phyloP scores from a whole-genome alignment of 257 asterid species.

The Forsythia suspensa region DNA sequence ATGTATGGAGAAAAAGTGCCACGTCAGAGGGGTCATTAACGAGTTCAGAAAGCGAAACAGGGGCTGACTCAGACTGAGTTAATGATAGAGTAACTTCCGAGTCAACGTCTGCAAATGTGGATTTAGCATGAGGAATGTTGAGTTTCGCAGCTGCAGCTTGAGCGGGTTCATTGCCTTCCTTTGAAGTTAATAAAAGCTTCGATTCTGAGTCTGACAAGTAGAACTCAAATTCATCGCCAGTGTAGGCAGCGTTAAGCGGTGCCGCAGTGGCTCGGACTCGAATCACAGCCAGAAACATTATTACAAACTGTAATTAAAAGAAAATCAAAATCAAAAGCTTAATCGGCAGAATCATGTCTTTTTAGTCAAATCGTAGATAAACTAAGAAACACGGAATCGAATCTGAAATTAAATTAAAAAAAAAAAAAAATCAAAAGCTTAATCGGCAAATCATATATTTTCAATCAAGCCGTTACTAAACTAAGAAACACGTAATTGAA shows the following conservation, averaged over 20 bases:
- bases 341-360: background rate
- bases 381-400: background rate
- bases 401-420: background rate
- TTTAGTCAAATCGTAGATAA: conserved; percentile 3
- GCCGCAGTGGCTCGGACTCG: conserved; percentile 94
- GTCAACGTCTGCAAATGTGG: conserved; percentile 44
- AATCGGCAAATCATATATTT: background rate
- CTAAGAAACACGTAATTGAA: conserved; percentile 1
- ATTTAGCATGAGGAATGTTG: conserved; percentile 64
- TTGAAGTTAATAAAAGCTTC: conserved; percentile 60
- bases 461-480: background rate
- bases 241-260: conserved; percentile 95
- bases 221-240: conserved; percentile 90
- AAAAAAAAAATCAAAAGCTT: background rate
- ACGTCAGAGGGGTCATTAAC: conserved; percentile 71
- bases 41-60: conserved; percentile 41
- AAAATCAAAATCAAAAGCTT: background rate
- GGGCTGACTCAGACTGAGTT: conserved; percentile 31
- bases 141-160: conserved; percentile 91
- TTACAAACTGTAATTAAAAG: conserved; percentile 59
- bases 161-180: conserved; percentile 87
- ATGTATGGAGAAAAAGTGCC: conserved; percentile 96
- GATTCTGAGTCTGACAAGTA: conserved; percentile 90
- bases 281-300: conserved; percentile 79
- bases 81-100: conserved; percentile 49